Conservation (phyloP, 2,329 filamentous ascomycete genomes). For the Alternaria gaisen region DNA sequence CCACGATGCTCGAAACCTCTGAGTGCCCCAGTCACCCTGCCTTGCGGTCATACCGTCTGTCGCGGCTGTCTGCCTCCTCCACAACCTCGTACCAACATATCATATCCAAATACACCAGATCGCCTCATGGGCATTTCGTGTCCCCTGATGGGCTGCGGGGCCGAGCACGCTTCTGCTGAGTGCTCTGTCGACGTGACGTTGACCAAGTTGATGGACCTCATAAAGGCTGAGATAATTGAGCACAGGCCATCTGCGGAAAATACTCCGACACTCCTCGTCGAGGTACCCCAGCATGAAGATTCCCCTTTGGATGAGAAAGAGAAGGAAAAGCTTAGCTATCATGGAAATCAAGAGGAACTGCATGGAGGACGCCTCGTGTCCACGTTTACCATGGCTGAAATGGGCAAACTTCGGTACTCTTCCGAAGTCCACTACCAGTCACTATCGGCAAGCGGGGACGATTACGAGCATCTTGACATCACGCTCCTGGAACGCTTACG, state of each 20-base stretch:
- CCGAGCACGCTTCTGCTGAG: slow-evolving; percentile 79
- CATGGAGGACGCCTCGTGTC: slow-evolving; percentile 69
- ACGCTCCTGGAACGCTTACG: slow-evolving; percentile 66
- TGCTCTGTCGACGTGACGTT: slow-evolving; percentile 80
- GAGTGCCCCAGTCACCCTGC: slow-evolving; percentile 74
- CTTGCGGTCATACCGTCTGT: slow-evolving; percentile 84
- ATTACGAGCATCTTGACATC: slow-evolving; percentile 56
- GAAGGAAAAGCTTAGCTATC: slow-evolving; percentile 32
- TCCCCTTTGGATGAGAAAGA: slow-evolving; percentile 51
- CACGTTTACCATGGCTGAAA: slow-evolving; percentile 71
- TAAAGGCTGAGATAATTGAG: slow-evolving; percentile 60
- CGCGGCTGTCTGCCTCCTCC: slow-evolving; percentile 74
- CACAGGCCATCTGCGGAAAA: slow-evolving; percentile 46
- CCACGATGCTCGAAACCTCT: slow-evolving; percentile 74
- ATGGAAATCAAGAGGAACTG: slow-evolving; percentile 54
- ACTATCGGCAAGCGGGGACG: slow-evolving; percentile 48
- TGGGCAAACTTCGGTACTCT: slow-evolving; percentile 66
- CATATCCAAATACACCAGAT: slow-evolving; percentile 75
- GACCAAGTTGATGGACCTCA: slow-evolving; percentile 70
- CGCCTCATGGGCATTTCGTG: slow-evolving; percentile 78
- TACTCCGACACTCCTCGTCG: slow-evolving; percentile 53
- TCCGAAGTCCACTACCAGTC: slow-evolving; percentile 64
- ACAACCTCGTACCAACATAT: slow-evolving; percentile 72
- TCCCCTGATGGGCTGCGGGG: slow-evolving; percentile 70
- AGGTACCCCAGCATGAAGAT: slow-evolving; percentile 49